A percentile compares a stretch with the other conserved stretches of the same genome.
Evolutionary conservation across 148 eudicot species (phyloP).

Genomic region (Agrostemma githago): DNA sequence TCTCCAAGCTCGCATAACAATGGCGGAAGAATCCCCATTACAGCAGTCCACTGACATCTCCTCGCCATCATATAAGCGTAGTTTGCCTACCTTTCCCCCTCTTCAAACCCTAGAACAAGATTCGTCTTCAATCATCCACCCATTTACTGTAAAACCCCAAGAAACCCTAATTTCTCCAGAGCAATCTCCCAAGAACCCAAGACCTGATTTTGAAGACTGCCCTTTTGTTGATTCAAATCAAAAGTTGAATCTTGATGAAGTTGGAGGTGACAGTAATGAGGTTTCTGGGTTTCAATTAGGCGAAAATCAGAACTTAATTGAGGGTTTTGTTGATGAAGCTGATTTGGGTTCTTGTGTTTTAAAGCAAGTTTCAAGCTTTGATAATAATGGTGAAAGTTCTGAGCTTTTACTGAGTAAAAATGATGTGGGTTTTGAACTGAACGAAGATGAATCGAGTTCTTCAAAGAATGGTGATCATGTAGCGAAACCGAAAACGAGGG

Average conservation of each 20-base stretch:
- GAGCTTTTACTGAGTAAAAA: not conserved
- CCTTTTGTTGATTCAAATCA: not conserved
- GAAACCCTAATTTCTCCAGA: not conserved
- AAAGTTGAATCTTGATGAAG: slow-evolving; percentile 1
- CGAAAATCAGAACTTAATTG: not conserved
- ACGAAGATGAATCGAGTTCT: not conserved
- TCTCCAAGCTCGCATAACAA: not conserved
- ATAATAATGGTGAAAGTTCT: not conserved
- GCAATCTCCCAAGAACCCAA: slow-evolving; percentile 22
- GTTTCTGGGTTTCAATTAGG: not conserved
- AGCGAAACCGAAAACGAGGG: not conserved
- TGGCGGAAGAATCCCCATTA: slow-evolving; percentile 27
- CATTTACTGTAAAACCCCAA: not conserved
- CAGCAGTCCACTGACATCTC: not conserved
- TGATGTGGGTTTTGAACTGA: not conserved
- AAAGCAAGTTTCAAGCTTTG: not conserved
- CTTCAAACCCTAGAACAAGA: not conserved
- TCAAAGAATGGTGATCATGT: not conserved
- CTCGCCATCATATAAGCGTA: slow-evolving; percentile 1
- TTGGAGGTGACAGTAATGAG: not conserved
- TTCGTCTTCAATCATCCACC: not conserved
- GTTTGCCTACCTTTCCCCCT: slow-evolving; percentile 16
- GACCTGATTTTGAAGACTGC: not conserved
- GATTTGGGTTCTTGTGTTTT: not conserved
- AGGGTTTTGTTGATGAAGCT: not conserved